Evolutionary conservation across 768 basidiomycete species (phyloP).

Genomic region (Suillus placidus): DNA sequence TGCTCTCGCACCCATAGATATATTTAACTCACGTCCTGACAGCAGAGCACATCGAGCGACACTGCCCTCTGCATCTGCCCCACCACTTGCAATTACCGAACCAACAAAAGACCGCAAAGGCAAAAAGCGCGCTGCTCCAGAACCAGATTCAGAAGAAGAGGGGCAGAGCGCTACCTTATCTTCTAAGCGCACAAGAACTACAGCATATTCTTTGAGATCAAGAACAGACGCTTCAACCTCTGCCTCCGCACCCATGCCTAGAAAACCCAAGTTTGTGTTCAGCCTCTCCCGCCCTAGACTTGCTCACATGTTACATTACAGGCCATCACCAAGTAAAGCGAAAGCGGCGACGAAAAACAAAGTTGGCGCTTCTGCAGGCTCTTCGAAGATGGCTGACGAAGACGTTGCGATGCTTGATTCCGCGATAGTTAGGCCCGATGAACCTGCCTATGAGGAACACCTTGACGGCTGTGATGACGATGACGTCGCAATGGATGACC

Average conservation of each 20-base stretch:
- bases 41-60: constrained; percentile 64
- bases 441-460: constrained; percentile 46
- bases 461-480: constrained; percentile 48
- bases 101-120: constrained; percentile 77
- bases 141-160: constrained; percentile 71
- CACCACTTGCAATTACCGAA: constrained; percentile 73
- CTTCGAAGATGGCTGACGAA: constrained; percentile 68
- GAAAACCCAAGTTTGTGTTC: constrained; percentile 64
- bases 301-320: constrained; percentile 27
- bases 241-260: constrained; percentile 63
- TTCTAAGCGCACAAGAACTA: constrained; percentile 63
- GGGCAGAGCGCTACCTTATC: constrained; percentile 43
- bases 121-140: constrained; percentile 88
- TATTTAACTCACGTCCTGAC: constrained; percentile 29
- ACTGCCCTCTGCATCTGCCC: constrained; percentile 41
- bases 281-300: constrained; percentile 12
- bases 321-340: constrained; percentile 57
- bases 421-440: constrained; percentile 50
- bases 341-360: constrained; percentile 63
- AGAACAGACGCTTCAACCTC: constrained; percentile 45
- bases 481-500: constrained; percentile 47
- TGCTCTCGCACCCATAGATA: constrained; percentile 24
- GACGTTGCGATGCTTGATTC: constrained; percentile 80
- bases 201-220: constrained; percentile 72
- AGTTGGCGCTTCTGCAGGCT: constrained; percentile 56